phyloP scores from a whole-genome alignment of 257 asterid genomes.

The Phtheirospermum japonicum region DNA sequence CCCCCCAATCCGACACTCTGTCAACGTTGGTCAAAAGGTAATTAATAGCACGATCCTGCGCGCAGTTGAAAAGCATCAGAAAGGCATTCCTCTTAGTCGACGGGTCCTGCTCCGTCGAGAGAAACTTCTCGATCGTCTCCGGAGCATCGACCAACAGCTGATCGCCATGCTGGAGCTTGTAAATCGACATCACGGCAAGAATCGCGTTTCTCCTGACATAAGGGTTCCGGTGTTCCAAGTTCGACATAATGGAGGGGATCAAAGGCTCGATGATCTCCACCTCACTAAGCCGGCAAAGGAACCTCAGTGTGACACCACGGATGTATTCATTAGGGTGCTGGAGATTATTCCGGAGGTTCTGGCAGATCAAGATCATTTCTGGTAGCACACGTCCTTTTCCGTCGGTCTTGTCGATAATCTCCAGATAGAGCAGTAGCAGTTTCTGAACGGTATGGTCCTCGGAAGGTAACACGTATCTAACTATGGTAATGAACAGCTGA shows the following conservation, averaged over 20 bases:
- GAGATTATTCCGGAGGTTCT: constrained; percentile 85
- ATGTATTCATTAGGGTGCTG: constrained; percentile 93
- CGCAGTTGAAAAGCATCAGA: constrained; percentile 92
- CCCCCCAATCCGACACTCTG: constrained; percentile 88
- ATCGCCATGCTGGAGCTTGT: constrained; percentile 90
- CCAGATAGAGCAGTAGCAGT: constrained; percentile 75
- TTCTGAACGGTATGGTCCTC: constrained; percentile 94
- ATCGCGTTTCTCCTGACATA: constrained; percentile 85
- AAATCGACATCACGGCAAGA: constrained; percentile 92
- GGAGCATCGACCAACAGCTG: constrained; percentile 97
- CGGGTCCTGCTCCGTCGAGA: constrained; percentile 76
- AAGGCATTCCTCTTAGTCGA: constrained; percentile 94
- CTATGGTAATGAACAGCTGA: constrained; percentile 82
- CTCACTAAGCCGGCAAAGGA: constrained; percentile 86
- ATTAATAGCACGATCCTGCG: constrained; percentile 88
- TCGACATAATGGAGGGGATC: constrained; percentile 82
- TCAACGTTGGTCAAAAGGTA: constrained; percentile 80
- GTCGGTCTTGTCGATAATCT: constrained; percentile 89
- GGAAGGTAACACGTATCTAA: constrained; percentile 86
- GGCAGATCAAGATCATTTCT: constrained; percentile 95
- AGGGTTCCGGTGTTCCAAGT: constrained; percentile 93
- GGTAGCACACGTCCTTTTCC: constrained; percentile 83
- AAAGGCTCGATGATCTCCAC: constrained; percentile 91
- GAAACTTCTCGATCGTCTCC: constrained; percentile 81
- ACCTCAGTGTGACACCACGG: constrained; percentile 90